Percentiles rank a stretch among this genome's conserved stretches.
Conservation (phyloP, 2,329 filamentous ascomycete genomes). For the Bipolaris cookei region DNA sequence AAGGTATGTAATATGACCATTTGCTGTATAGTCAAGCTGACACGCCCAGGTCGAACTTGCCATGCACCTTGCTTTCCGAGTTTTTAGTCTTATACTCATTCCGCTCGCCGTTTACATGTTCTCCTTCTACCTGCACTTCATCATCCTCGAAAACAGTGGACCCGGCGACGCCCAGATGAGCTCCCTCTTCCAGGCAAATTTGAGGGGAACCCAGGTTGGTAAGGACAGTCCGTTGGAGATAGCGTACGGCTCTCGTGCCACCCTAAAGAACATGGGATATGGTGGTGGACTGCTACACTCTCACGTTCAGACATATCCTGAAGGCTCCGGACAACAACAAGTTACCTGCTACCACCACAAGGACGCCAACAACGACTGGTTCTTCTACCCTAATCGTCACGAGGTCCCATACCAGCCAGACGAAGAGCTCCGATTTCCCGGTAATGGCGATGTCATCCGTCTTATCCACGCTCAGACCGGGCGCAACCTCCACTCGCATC, state of each 20-base stretch:
- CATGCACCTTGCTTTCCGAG: conserved; percentile 78
- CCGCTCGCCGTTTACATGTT: conserved; percentile 93
- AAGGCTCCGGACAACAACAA: conserved; percentile 93
- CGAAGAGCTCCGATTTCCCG: conserved; percentile 73
- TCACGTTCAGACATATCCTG: conserved; percentile 93
- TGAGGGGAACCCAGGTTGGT: conserved; percentile 90
- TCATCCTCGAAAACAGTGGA: conserved; percentile 89
- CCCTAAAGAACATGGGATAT: conserved; percentile 99
- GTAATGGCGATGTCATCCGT: conserved; percentile 78
- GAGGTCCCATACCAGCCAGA: conserved; percentile 75
- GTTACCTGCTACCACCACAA: conserved; percentile 99
- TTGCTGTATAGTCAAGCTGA: conserved; percentile 22
- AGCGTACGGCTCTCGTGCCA: conserved; percentile 85
- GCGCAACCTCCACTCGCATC: conserved; percentile 94
- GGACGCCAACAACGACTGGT: conserved; percentile 99
- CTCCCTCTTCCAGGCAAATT: conserved; percentile 97
- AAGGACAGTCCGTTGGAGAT: conserved; percentile 93
- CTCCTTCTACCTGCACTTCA: conserved; percentile 93
- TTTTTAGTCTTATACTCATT: conserved; percentile 85
- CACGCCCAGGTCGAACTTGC: conserved; percentile 65
- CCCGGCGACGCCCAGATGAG: conserved; percentile 99
- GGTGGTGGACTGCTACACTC: conserved; percentile 95
- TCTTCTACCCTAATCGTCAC: conserved; percentile 91
- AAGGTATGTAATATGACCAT: conserved; percentile 57
- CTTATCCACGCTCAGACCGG: conserved; percentile 94